A percentile compares a stretch with the other conserved stretches of the same genome.
phyloP scores from a whole-genome alignment of 2,329 filamentous ascomycete species.

The Alternaria brassicae region DNA sequence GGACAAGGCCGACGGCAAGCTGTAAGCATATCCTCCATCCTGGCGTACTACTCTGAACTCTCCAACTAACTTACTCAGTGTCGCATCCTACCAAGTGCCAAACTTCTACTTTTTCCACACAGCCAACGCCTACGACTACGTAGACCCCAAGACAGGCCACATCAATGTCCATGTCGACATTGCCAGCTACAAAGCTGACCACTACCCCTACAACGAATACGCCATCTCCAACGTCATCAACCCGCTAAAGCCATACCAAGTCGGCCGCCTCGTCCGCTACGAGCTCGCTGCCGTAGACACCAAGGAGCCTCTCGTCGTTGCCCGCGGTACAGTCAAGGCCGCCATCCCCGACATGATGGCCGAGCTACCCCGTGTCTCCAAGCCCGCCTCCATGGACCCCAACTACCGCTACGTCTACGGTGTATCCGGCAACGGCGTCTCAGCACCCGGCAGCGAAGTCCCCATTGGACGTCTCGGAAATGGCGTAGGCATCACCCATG shows the following conservation, averaged over 20 bases:
- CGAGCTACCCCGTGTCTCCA: background rate
- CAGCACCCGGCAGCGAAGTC: background rate
- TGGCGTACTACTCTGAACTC: no score
- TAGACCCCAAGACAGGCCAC: background rate
- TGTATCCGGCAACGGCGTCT: background rate
- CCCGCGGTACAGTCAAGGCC: background rate
- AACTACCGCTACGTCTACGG: constrained; percentile 8
- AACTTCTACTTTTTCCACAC: constrained; percentile 4
- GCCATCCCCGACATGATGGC: background rate
- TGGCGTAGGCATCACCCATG: background rate
- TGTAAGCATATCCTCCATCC: background rate
- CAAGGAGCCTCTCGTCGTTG: background rate
- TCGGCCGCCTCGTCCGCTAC: background rate
- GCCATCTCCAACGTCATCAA: background rate
- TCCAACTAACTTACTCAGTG: background rate
- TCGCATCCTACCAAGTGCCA: background rate
- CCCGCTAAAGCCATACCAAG: background rate
- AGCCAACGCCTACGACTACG: constrained; percentile 2
- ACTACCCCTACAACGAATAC: background rate
- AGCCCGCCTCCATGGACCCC: background rate
- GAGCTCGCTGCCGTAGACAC: background rate
- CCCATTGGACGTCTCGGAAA: background rate
- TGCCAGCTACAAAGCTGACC: background rate
- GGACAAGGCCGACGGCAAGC: background rate
- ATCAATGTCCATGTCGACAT: background rate